Conservation (phyloP, 1,284 basidiomycete species). For the Cryptococcus sp. region DNA sequence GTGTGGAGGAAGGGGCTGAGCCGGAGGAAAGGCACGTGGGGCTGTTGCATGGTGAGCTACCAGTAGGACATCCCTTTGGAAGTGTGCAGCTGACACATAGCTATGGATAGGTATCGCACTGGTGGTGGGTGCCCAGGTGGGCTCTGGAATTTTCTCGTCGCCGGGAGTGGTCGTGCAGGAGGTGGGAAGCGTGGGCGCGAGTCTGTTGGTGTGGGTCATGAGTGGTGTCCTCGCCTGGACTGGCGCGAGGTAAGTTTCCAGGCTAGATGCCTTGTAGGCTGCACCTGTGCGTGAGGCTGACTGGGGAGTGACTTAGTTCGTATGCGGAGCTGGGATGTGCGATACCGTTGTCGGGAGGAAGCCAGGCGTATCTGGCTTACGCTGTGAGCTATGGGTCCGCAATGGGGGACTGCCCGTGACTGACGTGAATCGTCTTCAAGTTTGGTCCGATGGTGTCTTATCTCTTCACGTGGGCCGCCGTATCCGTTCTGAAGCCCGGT, state of each 20-base stretch:
- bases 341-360: constrained; percentile 67
- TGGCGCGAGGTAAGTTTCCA: constrained; percentile 58
- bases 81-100: background rate
- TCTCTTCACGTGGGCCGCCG: constrained; percentile 84
- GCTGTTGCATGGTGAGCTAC: constrained; percentile 62
- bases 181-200: constrained; percentile 78
- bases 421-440: constrained; percentile 11
- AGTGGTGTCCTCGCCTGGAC: constrained; percentile 87
- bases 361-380: constrained; percentile 86
- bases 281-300: background rate
- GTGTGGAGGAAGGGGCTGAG: constrained; percentile 57
- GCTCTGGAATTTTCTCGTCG: constrained; percentile 89
- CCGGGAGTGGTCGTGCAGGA: constrained; percentile 87
- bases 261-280: too few relatives aligned
- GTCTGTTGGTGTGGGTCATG: constrained; percentile 71
- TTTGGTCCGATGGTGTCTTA: constrained; percentile 83
- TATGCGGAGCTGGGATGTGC: constrained; percentile 71
- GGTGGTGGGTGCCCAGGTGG: constrained; percentile 80
- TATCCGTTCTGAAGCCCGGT: constrained; percentile 73
- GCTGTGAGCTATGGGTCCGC: constrained; percentile 49
- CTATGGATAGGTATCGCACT: constrained; percentile 66
- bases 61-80: too few relatives aligned
- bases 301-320: constrained; percentile 55
- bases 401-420: background rate
- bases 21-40: constrained; percentile 64